Evolutionary conservation across 176 grass and related monocot species (phyloP), one percentile per base, ranked within the genome.

Genomic region (Canna indica): DNA sequence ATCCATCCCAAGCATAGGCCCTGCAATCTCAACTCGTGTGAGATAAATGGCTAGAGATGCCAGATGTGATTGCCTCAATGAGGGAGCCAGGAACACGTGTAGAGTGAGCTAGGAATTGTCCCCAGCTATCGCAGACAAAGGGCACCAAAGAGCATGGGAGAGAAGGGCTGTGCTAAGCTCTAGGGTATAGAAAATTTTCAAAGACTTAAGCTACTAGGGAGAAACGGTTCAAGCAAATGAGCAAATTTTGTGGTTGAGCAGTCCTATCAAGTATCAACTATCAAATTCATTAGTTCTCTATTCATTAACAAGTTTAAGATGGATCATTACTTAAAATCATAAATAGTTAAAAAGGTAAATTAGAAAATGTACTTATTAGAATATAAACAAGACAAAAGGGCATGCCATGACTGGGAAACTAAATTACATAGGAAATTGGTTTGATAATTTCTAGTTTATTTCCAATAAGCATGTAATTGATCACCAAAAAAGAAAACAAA

Each of bases 371-470:
- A 7, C 33, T 63, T 11, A 63, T 17, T 63, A 63, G 59, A 18
- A 63, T n/a, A 33, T 63, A 63, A 63, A 63, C 59, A 7, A 63
- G 0, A 63, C 59, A 63, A 63, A 32, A 63, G 16, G 59, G 59
- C 59, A 63, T 34, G 16, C 1, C 59, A 63, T 63, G 59, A 33
- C 16, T 33, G 16, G 29, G 59, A 32, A 30, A 1, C 1, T 33
- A 62, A 22, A 16, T 53, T 0, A 22, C 3, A 22, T 53, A 24
- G n/a, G n/a, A n/a, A n/a, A 50, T 50, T 54, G 50, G 12, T 50
- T 4, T 50, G 16, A 50, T 54, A n/a, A 8, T 24, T 20, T 54
- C 15, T n/a, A 22, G 6, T 54, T 20, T 54, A 7, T 54, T 54
- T 5, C 20, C 50, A 65, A 25, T n/a, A 12, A 66, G 17, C 20